phyloP scores from a whole-genome alignment of 2,329 filamentous ascomycete species.

The Colletotrichum sp. region DNA sequence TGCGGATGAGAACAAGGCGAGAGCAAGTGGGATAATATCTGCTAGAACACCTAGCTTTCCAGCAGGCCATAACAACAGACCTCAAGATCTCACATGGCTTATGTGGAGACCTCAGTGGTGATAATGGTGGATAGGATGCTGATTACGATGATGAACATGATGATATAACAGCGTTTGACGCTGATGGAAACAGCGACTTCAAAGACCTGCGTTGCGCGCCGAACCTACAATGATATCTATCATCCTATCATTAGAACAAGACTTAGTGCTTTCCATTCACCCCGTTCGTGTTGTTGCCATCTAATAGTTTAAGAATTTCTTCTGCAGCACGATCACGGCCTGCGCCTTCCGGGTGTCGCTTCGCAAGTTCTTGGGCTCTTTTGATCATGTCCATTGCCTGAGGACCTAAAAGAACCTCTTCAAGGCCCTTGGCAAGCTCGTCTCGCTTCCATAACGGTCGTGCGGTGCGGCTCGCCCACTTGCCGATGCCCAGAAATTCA shows the following conservation, averaged over 20 bases:
- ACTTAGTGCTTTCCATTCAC: background rate
- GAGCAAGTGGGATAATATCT: too few species aligned
- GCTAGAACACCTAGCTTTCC: too few species aligned
- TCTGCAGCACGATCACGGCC: background rate
- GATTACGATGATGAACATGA: too few species aligned
- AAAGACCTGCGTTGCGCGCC: background rate
- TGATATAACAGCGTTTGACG: too few species aligned
- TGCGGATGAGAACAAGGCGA: too few species aligned
- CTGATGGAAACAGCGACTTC: too few species aligned
- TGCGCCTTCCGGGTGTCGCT: background rate
- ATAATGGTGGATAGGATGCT: too few species aligned
- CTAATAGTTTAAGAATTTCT: background rate
- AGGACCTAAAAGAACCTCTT: slow-evolving; percentile 24
- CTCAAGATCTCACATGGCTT: too few species aligned
- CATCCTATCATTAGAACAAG: background rate
- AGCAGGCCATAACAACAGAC: too few species aligned
- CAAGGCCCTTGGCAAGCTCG: slow-evolving; percentile 5
- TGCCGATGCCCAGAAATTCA: background rate
- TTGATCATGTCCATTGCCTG: background rate
- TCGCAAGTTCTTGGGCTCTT: background rate
- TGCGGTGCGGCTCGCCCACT: slow-evolving; percentile 24
- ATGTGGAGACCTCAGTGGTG: too few species aligned
- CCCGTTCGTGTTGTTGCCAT: background rate
- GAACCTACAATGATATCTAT: background rate
- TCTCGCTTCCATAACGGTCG: slow-evolving; percentile 37